Base-by-base conservation (phyloP, 768 basidiomycete species). In the Mycena amicta region DNA sequence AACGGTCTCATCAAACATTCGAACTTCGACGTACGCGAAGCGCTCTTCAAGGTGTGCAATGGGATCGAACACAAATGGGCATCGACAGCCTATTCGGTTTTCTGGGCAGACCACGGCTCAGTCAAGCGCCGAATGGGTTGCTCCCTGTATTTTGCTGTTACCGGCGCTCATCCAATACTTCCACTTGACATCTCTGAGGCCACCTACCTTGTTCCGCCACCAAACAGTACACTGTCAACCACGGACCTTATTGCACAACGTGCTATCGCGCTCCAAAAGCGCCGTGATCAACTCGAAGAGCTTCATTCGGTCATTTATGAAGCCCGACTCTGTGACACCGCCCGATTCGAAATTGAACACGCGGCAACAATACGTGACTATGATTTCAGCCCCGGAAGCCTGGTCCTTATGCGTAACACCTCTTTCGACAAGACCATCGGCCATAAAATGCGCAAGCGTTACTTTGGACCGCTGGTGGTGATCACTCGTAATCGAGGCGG, bases 51-150 rank as follows among this genome's bases (percentile, higher is more conserved):
- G 41, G 70, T 72, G 0, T 61, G 66, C 5, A 64, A 70, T 11
- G 70, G 73, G 1, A 67, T 74, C 27, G 51, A 69, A 33, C 30
- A 61, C 0, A 68, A 68, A 25, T 80, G 79, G 77, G 63, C 66
- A 0, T 22, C 8, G 1, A 25, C 64, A 1, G 58, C 54, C 0
- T 55, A 67, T 12, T 62, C 57, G 1, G 59, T 72, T 1, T 71
- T 80, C 23, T 77, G 75, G 75, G 66, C 77, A 0, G 74, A 80
- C 2, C 59, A 69, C 0, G 63, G 76, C 2, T 75, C 75, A 0
- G 57, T 67, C 0, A 59, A 67, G 1, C 59, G 67, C 2, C 40
- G 64, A 0, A 70, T 70, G 16, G 74, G 75, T 0, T 72, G 65
- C 39, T 75, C 72, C 0, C 75, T 74, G 0, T 75, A 70, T 53